Base-by-base conservation (phyloP, 2,329 filamentous ascomycete species). In the Tolypocladium ophioglossoides region DNA sequence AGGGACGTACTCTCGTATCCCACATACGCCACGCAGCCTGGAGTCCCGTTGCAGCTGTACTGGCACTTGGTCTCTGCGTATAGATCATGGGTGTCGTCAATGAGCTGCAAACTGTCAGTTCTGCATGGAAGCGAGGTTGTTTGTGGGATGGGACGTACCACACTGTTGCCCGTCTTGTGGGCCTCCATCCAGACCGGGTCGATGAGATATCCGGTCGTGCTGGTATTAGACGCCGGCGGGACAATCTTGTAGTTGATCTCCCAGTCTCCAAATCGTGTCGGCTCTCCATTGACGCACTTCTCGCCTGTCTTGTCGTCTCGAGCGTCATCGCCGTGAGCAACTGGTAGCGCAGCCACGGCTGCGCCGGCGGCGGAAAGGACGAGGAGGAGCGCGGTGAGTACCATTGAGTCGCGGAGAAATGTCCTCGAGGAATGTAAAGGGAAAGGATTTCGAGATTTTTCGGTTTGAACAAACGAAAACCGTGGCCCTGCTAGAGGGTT, bases 11-110 rank as follows among this genome's bases (percentile, higher is more conserved):
- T 44, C 41, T 57, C 38, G n/a, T 53, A 56, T 40, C 52, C 57
- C 22, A 51, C 57, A 48, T 52, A 59, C 4, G 57, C 56, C 12
- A 50, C 56, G 30, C 57, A 59, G 6, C 50, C 50, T 10, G 39
- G 46, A 10, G 41, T 56, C 2, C 51, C 56, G 50, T 54, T 57
- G 48, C 57, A 59, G 6, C 47, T 53, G 20, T 55, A 58, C 50
- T 59, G 57, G 51, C 57, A 59, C n/a, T 51, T 59, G 24, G 52
- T 56, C 37, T 58, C 56, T 16, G 38, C 54, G 51, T 53, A 57
- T 10, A 53, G 34, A 14, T 51, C 24, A 35, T 24, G 44, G 5
- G 54, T 38, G 30, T 51, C 41, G 20, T 48, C 52, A 3, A 53
- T 32, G 6, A 37, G 35, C 35, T 37, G 5, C 6, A 16, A 16